Evolutionary conservation across 352 stramenopile genomes (phyloP), one percentile per base, ranked within the genome.

Genomic region (Phytopythium kandeliae): DNA sequence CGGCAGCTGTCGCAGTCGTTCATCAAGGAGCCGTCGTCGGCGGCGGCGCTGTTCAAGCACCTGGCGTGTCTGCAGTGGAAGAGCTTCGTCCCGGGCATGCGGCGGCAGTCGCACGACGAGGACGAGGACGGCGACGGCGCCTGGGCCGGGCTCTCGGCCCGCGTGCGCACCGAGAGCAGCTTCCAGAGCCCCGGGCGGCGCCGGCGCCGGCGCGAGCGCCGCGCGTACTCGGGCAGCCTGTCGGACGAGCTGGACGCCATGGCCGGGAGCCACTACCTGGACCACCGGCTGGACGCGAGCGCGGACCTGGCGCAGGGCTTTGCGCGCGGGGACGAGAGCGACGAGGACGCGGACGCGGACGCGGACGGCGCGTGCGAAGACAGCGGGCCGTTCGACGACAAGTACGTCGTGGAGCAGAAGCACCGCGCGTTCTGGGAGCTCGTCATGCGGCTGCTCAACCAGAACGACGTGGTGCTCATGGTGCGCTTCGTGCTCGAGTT

Each of bases 401-500:
- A 61, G 36, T 74, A 60, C 31, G 42, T 83, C 34, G 60, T 65
- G 17, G 78, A 89, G 30, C 64, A 86, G 45, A 85, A 85, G 50
- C 80, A 91, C 49, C 69, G 66, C 35, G 66, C 71, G n/a, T 91
- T 91, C 53, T 91, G 80, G 80, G 65, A 86, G 43, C 65, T 92
- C 19, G 80, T 92, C 50, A 76, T 87, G 57, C 59, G 71, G 10
- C 63, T 92, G 10, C 38, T 92, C 42, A 63, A 69, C 15, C 58
- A 86, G 16, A 89, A 88, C 53, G 80, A 92, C 38, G 78, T 86
- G 6, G 72, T 88, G 33, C 64, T 73, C n/a, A 89, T 92, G 75
- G 80, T 89, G 49, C 70, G 71, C 9, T 35, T 83, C 31, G 43
- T 92, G 22, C 62, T 89, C 21, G 74, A 89, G 41, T 89, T 89